These are phyloP conservation scores for Thalassiosira mediterranea DNA, from an alignment of 352 stramenopile species.

Conservation along the genomic window DNA sequence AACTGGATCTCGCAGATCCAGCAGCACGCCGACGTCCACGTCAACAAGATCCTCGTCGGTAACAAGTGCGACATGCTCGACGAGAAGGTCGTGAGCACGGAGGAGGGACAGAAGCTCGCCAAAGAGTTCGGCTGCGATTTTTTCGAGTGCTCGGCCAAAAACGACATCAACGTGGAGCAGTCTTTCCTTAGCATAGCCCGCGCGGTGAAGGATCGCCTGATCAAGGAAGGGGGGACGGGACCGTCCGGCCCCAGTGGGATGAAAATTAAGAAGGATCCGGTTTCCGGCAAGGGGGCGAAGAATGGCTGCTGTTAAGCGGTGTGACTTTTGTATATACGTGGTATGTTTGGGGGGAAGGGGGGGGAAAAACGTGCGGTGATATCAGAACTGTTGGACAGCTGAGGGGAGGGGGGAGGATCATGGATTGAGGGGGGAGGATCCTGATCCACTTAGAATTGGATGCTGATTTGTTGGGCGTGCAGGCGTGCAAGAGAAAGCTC, in stretches of 20 bases:
- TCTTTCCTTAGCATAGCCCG: constrained; percentile 81
- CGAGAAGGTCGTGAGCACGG: constrained; percentile 90
- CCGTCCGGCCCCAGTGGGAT: constrained; percentile 27
- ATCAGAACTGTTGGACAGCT: neutral
- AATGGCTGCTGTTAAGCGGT: constrained; percentile 46
- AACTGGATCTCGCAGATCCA: constrained; percentile 94
- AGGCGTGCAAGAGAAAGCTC: too few relatives aligned
- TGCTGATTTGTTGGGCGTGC: too few relatives aligned
- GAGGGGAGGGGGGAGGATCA: too few relatives aligned
- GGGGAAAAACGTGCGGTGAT: neutral
- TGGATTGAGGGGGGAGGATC: too few relatives aligned
- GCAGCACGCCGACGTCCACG: constrained; percentile 98
- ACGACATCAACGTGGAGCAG: constrained; percentile 85
- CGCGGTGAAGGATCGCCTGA: constrained; percentile 79
- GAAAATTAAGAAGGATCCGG: constrained; percentile 51
- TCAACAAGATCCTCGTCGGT: constrained; percentile 99
- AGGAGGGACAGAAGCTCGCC: constrained; percentile 82
- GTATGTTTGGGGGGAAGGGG: neutral
- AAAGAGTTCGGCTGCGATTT: constrained; percentile 84
- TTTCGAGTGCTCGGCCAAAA: constrained; percentile 84
- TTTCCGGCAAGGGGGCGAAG: constrained; percentile 29
- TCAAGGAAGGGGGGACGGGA: constrained; percentile 78
- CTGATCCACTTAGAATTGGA: too few relatives aligned
- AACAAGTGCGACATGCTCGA: constrained; percentile 99
- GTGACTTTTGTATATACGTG: too few relatives aligned